Conservation (phyloP, 257 asterid genomes). For the Solanum chilense region DNA sequence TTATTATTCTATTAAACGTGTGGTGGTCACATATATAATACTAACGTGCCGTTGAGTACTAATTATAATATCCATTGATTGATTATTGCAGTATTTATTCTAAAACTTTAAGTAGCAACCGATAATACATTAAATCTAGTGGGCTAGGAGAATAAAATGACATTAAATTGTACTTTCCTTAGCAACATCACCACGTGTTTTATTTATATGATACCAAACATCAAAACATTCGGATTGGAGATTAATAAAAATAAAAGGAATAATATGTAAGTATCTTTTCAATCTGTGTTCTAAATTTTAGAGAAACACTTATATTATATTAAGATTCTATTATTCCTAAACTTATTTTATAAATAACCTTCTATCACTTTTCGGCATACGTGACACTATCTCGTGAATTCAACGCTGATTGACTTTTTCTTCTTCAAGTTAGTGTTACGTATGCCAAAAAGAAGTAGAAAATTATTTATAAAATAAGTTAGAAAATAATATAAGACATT, state of each 20-base stretch:
- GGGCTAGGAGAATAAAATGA: neutral
- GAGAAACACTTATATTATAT: rapidly evolving
- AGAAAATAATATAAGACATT: too few species aligned
- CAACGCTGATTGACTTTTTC: too few species aligned
- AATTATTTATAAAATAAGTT: too few species aligned
- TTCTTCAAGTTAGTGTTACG: too few species aligned
- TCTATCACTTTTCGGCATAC: rapidly evolving
- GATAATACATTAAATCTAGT: neutral
- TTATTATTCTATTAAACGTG: neutral
- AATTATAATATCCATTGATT: neutral
- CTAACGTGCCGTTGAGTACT: neutral
- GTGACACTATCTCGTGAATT: rapidly evolving
- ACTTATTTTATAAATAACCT: too few species aligned
- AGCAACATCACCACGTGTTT: neutral
- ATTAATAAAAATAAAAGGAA: too few species aligned
- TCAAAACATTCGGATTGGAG: neutral
- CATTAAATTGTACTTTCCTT: neutral
- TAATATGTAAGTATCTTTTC: rapidly evolving
- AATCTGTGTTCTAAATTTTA: too few species aligned
- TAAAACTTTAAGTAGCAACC: neutral
- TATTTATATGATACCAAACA: neutral
- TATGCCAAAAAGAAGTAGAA: rapidly evolving
- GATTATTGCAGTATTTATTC: neutral
- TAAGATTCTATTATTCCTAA: rapidly evolving
- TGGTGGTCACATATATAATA: neutral